These are phyloP conservation scores for Oldenlandia corymbosa DNA, from an alignment of 257 asterid genomes.

Conservation along the genomic window DNA sequence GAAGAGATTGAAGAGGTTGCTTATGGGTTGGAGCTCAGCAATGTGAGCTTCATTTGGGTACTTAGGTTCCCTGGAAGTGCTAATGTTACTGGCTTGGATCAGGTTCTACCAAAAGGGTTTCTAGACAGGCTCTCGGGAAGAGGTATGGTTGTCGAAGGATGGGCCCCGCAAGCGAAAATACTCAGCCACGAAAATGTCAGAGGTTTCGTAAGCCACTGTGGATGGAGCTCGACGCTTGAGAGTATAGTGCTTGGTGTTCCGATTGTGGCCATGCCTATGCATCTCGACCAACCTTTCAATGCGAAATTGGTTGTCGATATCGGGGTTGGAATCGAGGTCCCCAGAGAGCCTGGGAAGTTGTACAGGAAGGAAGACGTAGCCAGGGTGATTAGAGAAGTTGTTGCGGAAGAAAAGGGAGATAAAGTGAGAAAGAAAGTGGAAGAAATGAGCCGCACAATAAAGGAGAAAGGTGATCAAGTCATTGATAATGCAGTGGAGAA, in stretches of 20 bases:
- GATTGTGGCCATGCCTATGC: slow-evolving; percentile 5
- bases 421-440: not conserved
- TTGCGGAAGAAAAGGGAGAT: slow-evolving; percentile 2
- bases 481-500: slow-evolving; percentile 3
- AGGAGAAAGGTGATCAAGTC: slow-evolving; percentile 1
- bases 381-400: slow-evolving; percentile 4
- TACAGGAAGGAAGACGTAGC: not conserved
- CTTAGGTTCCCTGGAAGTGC: slow-evolving; percentile 2
- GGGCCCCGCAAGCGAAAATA: slow-evolving; percentile 8
- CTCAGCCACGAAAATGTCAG: not conserved
- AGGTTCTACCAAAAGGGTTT: not conserved
- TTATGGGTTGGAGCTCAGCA: slow-evolving; percentile 2
- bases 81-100: not conserved
- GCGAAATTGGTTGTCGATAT: not conserved
- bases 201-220: too few relatives aligned
- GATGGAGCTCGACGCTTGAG: slow-evolving; percentile 4
- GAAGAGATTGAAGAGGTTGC: slow-evolving; percentile 7
- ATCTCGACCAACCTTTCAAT: slow-evolving; percentile 4
- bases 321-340: slow-evolving; percentile 3
- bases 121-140: not conserved
- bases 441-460: slow-evolving; percentile 5
- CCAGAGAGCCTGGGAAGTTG: slow-evolving; percentile 4
- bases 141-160: slow-evolving; percentile 3
- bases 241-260: slow-evolving; percentile 1
- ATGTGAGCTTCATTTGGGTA: slow-evolving; percentile 9